phyloP scores from a whole-genome alignment of 495 filamentous ascomycete species.

The Xylaria nigripes region DNA sequence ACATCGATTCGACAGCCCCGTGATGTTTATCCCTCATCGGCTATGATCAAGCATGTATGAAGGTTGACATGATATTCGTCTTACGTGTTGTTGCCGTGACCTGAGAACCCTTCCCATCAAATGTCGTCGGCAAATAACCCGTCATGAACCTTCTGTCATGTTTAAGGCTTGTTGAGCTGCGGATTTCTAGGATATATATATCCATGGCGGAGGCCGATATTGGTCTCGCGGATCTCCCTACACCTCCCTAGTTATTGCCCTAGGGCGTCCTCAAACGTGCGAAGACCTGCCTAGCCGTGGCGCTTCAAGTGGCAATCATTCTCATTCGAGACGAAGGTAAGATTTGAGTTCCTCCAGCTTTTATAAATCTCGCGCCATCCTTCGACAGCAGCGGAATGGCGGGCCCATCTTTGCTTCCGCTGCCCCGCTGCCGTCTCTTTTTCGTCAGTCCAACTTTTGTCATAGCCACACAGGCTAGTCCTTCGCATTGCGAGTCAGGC shows the following conservation, averaged over 20 bases:
- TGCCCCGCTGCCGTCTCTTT: slow-evolving; percentile 16
- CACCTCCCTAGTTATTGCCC: background rate
- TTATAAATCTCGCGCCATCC: slow-evolving; percentile 28
- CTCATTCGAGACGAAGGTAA: too few relatives aligned
- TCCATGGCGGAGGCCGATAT: slow-evolving; percentile 26
- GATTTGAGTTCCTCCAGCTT: slow-evolving; percentile 1
- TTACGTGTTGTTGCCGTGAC: background rate
- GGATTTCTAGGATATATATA: slow-evolving; percentile 11
- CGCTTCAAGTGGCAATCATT: slow-evolving; percentile 20
- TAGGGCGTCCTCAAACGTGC: slow-evolving; percentile 11
- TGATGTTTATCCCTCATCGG: background rate
- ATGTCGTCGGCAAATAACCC: background rate
- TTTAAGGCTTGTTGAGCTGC: slow-evolving; percentile 6
- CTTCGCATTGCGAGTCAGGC: background rate
- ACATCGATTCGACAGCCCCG: background rate
- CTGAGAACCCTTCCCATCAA: slow-evolving; percentile 7
- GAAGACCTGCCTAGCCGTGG: slow-evolving; percentile 3
- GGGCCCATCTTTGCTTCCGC: slow-evolving; percentile 20
- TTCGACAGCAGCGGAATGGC: slow-evolving; percentile 16
- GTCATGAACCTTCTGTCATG: background rate
- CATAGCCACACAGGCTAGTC: background rate
- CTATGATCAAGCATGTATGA: background rate
- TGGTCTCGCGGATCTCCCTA: slow-evolving; percentile 31
- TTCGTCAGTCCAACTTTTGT: slow-evolving; percentile 40
- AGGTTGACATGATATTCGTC: background rate